phyloP scores from a whole-genome alignment of 1,284 basidiomycete genomes.

The Rhodotorula sp. region DNA sequence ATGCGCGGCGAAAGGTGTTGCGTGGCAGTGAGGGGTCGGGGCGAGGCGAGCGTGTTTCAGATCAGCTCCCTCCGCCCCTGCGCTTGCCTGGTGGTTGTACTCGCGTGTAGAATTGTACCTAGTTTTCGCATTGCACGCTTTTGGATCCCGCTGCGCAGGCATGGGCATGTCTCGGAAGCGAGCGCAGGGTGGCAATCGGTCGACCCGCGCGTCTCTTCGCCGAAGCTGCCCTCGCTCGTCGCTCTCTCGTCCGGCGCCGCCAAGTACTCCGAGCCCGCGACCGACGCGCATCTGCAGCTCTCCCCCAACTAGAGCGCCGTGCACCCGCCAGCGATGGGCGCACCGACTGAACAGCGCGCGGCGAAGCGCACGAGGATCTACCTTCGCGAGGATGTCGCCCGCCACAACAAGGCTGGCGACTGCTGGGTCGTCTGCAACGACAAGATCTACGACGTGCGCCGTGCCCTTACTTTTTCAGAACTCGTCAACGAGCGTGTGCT shows the following conservation, averaged over 20 bases:
- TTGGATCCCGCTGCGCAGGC: too few species aligned
- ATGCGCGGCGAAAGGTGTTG: too few species aligned
- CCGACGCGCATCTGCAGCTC: neutral
- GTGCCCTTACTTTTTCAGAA: too few species aligned
- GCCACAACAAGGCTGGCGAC: slow-evolving; percentile 61
- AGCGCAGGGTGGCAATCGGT: too few species aligned
- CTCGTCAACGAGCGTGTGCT: neutral
- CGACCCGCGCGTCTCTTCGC: neutral
- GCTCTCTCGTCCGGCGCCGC: too few species aligned
- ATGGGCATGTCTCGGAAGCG: neutral
- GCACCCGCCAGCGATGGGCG: neutral
- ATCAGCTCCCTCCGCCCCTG: too few species aligned
- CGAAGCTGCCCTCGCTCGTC: neutral
- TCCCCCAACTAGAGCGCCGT: neutral
- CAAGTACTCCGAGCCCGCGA: too few species aligned
- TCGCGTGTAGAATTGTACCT: neutral
- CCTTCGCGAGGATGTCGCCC: slow-evolving; percentile 67
- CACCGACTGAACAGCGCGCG: slow-evolving; percentile 9
- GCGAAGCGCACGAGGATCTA: slow-evolving; percentile 56
- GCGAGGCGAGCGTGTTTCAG: too few species aligned
- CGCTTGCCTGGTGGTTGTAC: too few species aligned
- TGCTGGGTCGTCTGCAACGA: slow-evolving; percentile 74
- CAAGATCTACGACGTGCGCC: slow-evolving; percentile 74
- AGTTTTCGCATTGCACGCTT: neutral
- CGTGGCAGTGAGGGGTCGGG: too few species aligned